Evolutionary conservation across 768 basidiomycete species (phyloP).

Genomic region (Psilocybe cubensis): DNA sequence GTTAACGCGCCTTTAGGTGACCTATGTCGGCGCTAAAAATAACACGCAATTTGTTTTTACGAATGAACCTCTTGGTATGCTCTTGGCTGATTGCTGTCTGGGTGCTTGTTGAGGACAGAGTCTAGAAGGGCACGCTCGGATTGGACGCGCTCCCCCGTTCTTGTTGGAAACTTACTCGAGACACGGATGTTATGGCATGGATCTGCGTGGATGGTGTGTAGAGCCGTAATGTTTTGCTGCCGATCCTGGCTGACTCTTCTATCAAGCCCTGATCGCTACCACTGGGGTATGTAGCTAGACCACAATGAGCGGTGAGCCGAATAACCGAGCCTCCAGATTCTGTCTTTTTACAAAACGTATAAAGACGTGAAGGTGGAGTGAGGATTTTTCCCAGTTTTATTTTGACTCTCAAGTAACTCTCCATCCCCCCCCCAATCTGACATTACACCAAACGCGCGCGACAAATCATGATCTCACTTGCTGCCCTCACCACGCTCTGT

Average conservation of each 20-base stretch:
- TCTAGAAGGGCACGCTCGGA: too few species aligned
- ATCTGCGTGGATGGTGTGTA: neutral
- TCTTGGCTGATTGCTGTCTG: neutral
- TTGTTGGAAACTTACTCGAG: neutral
- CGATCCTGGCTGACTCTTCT: neutral
- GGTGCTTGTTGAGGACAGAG: neutral
- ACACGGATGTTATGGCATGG: neutral
- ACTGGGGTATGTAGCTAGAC: neutral
- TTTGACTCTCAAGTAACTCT: neutral
- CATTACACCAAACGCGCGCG: too few species aligned
- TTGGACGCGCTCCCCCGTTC: too few species aligned
- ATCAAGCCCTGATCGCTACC: neutral
- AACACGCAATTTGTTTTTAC: too few species aligned
- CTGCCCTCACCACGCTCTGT: conserved; percentile 2
- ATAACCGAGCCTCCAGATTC: neutral
- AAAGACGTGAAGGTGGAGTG: neutral
- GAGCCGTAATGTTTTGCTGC: too few species aligned
- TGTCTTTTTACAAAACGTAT: neutral
- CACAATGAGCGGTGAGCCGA: neutral
- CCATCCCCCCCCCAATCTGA: neutral
- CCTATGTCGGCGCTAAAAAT: too few species aligned
- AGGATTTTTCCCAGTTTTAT: neutral
- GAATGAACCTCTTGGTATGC: neutral
- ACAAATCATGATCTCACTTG: conserved; percentile 3
- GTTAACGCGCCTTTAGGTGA: too few species aligned